Percentiles rank a stretch among this genome's conserved stretches.
Evolutionary conservation across 2,329 filamentous ascomycete species (phyloP).

Genomic region (Beauveria caledonica): DNA sequence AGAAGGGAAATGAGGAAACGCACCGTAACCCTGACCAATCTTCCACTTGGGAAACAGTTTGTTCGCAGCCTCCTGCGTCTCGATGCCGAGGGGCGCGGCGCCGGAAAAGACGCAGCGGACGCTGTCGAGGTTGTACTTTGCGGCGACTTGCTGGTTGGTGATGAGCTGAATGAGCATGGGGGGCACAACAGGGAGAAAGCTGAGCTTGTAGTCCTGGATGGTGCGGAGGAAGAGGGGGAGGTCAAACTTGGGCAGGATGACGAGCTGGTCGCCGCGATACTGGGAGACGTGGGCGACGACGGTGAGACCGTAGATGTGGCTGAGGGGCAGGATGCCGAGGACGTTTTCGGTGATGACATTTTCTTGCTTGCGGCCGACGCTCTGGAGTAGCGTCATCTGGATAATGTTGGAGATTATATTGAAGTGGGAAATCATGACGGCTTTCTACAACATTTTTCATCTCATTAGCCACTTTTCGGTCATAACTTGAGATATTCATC

Average conservation of each 20-base stretch:
- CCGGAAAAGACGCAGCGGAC: conserved; percentile 60
- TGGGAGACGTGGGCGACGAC: conserved; percentile 57
- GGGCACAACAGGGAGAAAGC: conserved; percentile 61
- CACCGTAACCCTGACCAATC: conserved; percentile 66
- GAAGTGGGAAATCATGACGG: conserved; percentile 71
- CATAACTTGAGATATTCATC: neutral
- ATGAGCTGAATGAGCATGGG: conserved; percentile 70
- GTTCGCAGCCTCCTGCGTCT: conserved; percentile 56
- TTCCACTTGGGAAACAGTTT: conserved; percentile 55
- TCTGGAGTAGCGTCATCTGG: conserved; percentile 45
- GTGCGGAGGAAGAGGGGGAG: conserved; percentile 54
- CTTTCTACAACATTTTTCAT: conserved; percentile 47
- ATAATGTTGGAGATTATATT: conserved; percentile 73
- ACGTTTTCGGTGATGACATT: conserved; percentile 34
- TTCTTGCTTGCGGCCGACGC: conserved; percentile 27
- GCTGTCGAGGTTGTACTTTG: conserved; percentile 62
- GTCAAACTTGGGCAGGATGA: conserved; percentile 71
- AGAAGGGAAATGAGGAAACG: neutral
- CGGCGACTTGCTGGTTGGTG: conserved; percentile 49
- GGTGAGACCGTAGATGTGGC: conserved; percentile 73
- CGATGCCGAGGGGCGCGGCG: conserved; percentile 64
- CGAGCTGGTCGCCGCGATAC: conserved; percentile 64
- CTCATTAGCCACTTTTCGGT: neutral
- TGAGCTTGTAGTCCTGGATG: conserved; percentile 63
- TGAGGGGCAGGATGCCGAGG: conserved; percentile 68